Base-by-base conservation (phyloP, 345 rosid genomes). In the Brassica incana region DNA sequence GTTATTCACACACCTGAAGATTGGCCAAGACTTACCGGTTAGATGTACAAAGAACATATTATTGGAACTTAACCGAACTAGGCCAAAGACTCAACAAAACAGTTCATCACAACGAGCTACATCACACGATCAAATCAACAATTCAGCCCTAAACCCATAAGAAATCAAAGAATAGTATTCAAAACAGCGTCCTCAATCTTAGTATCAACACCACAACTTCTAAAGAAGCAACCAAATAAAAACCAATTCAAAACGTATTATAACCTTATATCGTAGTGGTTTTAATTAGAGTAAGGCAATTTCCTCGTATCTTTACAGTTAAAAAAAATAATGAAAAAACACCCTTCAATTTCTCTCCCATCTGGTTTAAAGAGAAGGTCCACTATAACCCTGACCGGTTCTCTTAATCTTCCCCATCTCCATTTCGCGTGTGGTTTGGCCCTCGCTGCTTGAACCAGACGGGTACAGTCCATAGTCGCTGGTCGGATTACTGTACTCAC, bases 391-490 rank as follows among this genome's bases (percentile, higher is more conserved):
- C 81, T 69, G 80, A 69, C 86, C 76, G 5, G 83, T 20, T 65
- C 61, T 54, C 25, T 86, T 90, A 83, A 84, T 52, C 81, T 83
- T 89, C 58, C 88, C 81, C 92, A 87, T 87, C 87, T 93, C 97
- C 90, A 85, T 88, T 76, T 91, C 92, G 8, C 88, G 73, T 65
- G 94, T 91, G 59, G 65, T 80, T 69, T 86, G 90, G 40, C 86
- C 91, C 32, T 90, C 97, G 0, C 88, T 84, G 86, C 97, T 93
- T 2, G 97, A 90, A n/a, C 97, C 93, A 0, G 93, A 91, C 32
- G 92, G 93, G 72, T 88, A 35, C 62, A 84, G 61, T 4, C 95
- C 92, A 12, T 54, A 54, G 61, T 84, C 95, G 23, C 95, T 88
- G 1, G 98, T 90, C 1, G 91, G 86, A 62, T 76, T 88, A 68